These are phyloP conservation scores for Microsporum ferrugineum DNA, from an alignment of 2,329 filamentous ascomycete genomes.

Conservation along the genomic window DNA sequence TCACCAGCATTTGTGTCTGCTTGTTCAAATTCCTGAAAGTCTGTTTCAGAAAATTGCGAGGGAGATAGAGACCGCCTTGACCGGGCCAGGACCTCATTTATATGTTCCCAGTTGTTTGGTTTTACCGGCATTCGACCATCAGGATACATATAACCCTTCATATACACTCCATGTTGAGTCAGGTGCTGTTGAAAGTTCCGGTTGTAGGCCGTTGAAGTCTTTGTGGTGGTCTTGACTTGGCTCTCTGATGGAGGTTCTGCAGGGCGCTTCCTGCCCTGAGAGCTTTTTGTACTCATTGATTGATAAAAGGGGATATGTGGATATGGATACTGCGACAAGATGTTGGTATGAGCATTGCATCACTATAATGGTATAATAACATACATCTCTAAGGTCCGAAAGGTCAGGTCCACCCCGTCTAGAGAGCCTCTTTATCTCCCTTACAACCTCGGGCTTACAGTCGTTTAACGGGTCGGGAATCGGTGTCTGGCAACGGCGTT, in stretches of 20 bases:
- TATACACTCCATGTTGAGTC: neutral
- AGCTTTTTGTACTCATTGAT: neutral
- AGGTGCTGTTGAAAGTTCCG: neutral
- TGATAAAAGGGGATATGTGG: neutral
- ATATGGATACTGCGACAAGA: neutral
- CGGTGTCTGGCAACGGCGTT: conserved; percentile 6
- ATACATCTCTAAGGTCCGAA: neutral
- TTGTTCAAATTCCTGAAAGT: neutral
- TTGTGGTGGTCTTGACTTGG: neutral
- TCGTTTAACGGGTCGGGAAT: neutral
- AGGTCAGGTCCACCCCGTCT: neutral
- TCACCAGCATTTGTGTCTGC: conserved; percentile 11
- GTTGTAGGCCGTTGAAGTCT: neutral
- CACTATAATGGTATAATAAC: neutral
- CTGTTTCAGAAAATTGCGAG: neutral
- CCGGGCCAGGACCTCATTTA: neutral
- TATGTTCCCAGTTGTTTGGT: neutral
- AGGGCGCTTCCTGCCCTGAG: neutral
- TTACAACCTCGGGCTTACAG: neutral
- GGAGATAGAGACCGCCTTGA: neutral
- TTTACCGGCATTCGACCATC: neutral
- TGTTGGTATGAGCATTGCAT: neutral
- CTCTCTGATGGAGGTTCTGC: neutral
- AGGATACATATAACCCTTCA: neutral
- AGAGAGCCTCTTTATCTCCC: neutral